A percentile compares a stretch with the other conserved stretches of the same genome.
phyloP scores from a whole-genome alignment of 176 grass and related monocot genomes.

The Aegilops sharonensis region DNA sequence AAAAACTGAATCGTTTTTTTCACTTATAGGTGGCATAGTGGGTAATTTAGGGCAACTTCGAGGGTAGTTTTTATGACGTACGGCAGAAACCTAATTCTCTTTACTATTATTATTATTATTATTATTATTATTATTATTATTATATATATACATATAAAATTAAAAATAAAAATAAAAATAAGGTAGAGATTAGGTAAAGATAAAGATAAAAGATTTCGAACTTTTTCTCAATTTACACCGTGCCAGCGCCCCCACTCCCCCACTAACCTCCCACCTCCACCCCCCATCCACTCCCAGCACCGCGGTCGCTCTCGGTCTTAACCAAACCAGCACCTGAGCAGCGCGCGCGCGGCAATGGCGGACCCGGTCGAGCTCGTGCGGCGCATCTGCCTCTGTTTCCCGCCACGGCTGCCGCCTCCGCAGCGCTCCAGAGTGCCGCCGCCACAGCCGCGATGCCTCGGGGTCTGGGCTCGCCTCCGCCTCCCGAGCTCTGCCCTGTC shows the following conservation, averaged over 20 bases:
- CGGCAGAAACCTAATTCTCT: no score
- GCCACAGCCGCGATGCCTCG: background rate
- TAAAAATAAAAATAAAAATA: no score
- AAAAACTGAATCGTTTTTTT: no score
- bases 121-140: no score
- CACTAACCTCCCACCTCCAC: background rate
- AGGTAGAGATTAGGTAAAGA: no score
- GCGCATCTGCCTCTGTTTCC: slow-evolving; percentile 10
- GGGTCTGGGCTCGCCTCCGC: background rate
- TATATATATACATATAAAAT: no score
- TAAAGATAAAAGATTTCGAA: background rate
- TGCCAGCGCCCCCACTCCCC: slow-evolving; percentile 1
- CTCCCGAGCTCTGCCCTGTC: slow-evolving; percentile 17
- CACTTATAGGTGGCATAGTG: no score
- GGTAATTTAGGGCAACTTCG: no score
- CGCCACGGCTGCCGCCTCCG: background rate
- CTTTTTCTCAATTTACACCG: background rate
- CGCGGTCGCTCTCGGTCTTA: background rate
- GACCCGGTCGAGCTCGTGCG: slow-evolving; percentile 37
- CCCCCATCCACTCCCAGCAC: background rate
- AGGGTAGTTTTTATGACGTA: no score
- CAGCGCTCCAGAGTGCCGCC: background rate
- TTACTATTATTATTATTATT: no score
- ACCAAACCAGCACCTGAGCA: background rate
- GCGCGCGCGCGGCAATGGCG: slow-evolving; percentile 39